These are phyloP conservation scores for Pneumocystis carinii DNA, from an alignment of 1,139 yeast genomes.

Conservation along the genomic window DNA sequence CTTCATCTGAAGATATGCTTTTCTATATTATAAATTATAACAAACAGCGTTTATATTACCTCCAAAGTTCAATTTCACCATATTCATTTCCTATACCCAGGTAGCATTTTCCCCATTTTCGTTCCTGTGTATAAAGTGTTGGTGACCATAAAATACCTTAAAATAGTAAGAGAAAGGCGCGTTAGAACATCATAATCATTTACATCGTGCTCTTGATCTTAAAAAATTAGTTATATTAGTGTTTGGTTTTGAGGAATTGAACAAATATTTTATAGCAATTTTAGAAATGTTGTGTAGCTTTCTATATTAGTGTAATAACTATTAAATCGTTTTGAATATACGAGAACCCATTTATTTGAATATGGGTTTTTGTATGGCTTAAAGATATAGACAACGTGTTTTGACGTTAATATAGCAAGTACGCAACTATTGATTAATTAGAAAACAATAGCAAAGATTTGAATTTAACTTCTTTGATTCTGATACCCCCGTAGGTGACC, in stretches of 20 bases:
- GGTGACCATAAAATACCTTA: neutral
- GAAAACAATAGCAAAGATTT: neutral
- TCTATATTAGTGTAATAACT: neutral
- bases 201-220: neutral
- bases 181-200: neutral
- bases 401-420: neutral
- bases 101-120: neutral
- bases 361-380: neutral
- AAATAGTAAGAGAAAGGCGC: neutral
- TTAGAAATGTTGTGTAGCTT: neutral
- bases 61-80: neutral
- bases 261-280: neutral
- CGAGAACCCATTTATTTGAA: neutral
- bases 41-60: neutral
- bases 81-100: neutral
- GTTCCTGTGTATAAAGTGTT: neutral
- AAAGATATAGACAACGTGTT: neutral
- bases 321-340: neutral
- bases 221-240: neutral
- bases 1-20: neutral
- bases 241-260: neutral
- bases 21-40: neutral
- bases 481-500: neutral
- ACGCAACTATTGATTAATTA: neutral
- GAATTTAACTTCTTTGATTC: neutral